Evolutionary conservation across 2,329 filamentous ascomycete species (phyloP).

Genomic region (Fusarium sp.): DNA sequence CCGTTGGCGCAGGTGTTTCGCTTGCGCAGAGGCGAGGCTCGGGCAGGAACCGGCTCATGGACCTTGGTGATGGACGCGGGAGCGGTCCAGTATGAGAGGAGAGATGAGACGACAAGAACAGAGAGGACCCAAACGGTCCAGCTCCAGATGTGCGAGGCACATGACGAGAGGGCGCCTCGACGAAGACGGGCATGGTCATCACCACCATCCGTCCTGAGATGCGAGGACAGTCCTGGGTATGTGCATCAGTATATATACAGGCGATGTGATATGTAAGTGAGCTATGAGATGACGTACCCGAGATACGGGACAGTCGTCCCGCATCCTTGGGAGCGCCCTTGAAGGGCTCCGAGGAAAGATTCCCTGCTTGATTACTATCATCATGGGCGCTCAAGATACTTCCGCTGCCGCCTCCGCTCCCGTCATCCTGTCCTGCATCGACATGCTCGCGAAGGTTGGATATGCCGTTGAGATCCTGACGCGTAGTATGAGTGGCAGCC

Average conservation of each 20-base stretch:
- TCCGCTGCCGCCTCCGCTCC: slow-evolving; percentile 41
- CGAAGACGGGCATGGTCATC: slow-evolving; percentile 51
- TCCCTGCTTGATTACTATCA: slow-evolving; percentile 40
- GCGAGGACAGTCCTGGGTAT: slow-evolving; percentile 44
- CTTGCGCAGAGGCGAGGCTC: slow-evolving; percentile 35
- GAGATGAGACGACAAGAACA: slow-evolving; percentile 51
- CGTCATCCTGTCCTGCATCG: slow-evolving; percentile 48
- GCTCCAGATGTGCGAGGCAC: slow-evolving; percentile 49
- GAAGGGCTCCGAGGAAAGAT: slow-evolving; percentile 30
- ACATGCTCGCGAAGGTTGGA: slow-evolving; percentile 59
- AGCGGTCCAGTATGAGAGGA: slow-evolving; percentile 42
- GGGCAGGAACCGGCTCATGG: slow-evolving; percentile 19
- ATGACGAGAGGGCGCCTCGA: slow-evolving; percentile 44
- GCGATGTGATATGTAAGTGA: background rate
- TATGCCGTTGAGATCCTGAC: slow-evolving; percentile 65
- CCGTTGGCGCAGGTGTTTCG: slow-evolving; percentile 45
- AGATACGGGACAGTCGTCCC: slow-evolving; percentile 45
- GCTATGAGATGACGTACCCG: slow-evolving; percentile 37
- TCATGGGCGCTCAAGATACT: slow-evolving; percentile 35
- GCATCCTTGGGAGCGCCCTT: slow-evolving; percentile 35
- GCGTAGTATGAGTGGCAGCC: slow-evolving; percentile 59
- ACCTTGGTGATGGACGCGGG: slow-evolving; percentile 15
- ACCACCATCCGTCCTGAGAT: slow-evolving; percentile 51
- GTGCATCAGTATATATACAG: slow-evolving; percentile 1
- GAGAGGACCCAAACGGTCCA: slow-evolving; percentile 56